phyloP scores from a whole-genome alignment of 495 filamentous ascomycete species.

The Aspergillus bertholletiae region DNA sequence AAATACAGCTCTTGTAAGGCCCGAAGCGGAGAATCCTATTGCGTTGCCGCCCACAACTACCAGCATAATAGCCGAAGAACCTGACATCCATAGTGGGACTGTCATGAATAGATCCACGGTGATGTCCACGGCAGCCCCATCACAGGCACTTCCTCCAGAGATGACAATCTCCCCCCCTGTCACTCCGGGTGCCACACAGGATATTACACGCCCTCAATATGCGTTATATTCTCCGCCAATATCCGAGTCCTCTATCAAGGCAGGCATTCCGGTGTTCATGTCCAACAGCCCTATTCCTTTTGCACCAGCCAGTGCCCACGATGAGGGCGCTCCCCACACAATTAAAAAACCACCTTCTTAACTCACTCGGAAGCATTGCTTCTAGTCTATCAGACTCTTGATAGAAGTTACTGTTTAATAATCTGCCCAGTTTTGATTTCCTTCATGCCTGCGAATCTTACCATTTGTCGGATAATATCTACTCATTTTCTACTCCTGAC shows the following conservation, averaged over 20 bases:
- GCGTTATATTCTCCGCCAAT: conserved; percentile 26
- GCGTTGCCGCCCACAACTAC: conserved; percentile 4
- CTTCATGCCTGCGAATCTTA: too few species aligned
- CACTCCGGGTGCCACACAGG: conserved; percentile 15
- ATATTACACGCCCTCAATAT: conserved; percentile 11
- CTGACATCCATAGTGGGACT: not conserved
- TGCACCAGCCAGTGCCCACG: conserved; percentile 17
- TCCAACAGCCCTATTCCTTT: conserved; percentile 51
- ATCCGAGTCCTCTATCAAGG: conserved; percentile 34
- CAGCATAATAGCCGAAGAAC: not conserved
- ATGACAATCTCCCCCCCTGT: conserved; percentile 20
- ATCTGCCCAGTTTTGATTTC: not conserved
- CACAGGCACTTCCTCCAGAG: conserved; percentile 4
- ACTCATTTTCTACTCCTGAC: not conserved
- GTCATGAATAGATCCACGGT: not conserved
- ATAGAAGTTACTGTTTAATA: not conserved
- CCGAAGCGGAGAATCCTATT: not conserved
- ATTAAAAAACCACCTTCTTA: not conserved
- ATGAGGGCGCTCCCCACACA: not conserved
- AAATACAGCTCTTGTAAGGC: conserved; percentile 3
- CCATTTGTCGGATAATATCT: not conserved
- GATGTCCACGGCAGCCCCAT: not conserved
- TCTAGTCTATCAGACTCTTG: not conserved
- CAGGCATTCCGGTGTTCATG: conserved; percentile 50
- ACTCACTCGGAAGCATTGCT: not conserved